Conservation (phyloP, 208 protist species). For the Ichthyophonus hoferi region DNA sequence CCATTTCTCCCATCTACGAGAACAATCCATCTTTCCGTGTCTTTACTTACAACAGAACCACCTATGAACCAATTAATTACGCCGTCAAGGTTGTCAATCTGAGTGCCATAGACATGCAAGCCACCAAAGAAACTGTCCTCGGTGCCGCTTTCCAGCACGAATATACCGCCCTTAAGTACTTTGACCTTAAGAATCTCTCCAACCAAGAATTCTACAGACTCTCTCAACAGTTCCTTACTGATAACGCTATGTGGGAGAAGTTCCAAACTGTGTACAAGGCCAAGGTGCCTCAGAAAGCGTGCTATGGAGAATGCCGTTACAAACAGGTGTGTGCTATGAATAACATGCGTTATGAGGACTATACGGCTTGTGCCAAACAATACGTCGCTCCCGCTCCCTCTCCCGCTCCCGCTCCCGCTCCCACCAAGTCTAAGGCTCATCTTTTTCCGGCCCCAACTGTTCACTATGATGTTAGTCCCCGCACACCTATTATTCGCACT, state of each 20-base stretch:
- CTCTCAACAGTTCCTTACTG: not conserved
- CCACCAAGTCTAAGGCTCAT: no score
- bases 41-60: not conserved
- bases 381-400: no score
- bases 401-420: no score
- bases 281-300: not conserved
- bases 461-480: no score
- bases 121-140: not conserved
- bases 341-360: not conserved
- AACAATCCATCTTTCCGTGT: not conserved
- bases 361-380: not conserved
- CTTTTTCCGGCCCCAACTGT: no score
- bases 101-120: no score
- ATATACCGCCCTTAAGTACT: not conserved
- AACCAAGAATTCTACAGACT: not conserved
- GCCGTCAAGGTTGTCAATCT: not conserved
- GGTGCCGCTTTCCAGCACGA: not conserved
- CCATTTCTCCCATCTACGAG: not conserved
- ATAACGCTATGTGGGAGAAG: not conserved
- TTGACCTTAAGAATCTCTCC: not conserved
- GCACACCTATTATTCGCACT: no score
- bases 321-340: slow-evolving; percentile 1
- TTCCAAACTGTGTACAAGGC: not conserved
- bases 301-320: not conserved
- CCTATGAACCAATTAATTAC: not conserved